Evolutionary conservation across 805 yeast species (phyloP).

Genomic region (Groenewaldozyma salmanticensis): DNA sequence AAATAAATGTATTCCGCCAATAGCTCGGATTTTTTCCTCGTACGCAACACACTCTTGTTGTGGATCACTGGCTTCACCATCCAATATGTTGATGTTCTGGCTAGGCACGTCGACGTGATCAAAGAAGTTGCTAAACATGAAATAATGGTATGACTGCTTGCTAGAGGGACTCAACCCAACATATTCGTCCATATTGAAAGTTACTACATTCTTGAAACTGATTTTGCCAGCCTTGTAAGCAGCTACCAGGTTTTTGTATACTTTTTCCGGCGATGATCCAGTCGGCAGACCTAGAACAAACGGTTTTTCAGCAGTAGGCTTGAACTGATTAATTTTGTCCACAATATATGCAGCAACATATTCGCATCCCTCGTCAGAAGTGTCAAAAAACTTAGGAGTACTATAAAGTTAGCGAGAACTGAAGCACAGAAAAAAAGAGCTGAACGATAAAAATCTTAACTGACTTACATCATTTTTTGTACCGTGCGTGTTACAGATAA

Average conservation of each 20-base stretch:
- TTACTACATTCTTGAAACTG: slow-evolving; percentile 42
- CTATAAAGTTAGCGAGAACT: no score
- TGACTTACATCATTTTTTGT: no score
- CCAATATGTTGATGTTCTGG: slow-evolving; percentile 43
- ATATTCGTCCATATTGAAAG: slow-evolving; percentile 57
- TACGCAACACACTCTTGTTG: slow-evolving; percentile 39
- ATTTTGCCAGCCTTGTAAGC: slow-evolving; percentile 35
- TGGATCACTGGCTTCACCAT: slow-evolving; percentile 40
- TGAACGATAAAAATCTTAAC: no score
- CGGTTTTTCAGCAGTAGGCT: slow-evolving; percentile 37
- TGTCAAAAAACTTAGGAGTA: slow-evolving; percentile 10
- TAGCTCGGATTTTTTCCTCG: slow-evolving; percentile 38
- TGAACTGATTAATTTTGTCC: slow-evolving; percentile 33
- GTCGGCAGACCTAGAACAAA: slow-evolving; percentile 49
- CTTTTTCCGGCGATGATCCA: slow-evolving; percentile 52
- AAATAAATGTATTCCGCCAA: slow-evolving; percentile 44
- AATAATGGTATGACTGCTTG: slow-evolving; percentile 46
- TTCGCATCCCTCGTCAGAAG: slow-evolving; percentile 22
- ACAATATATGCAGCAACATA: slow-evolving; percentile 38
- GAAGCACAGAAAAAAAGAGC: no score
- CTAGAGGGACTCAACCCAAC: slow-evolving; percentile 38
- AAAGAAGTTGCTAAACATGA: slow-evolving; percentile 48
- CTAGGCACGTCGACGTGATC: slow-evolving; percentile 45
- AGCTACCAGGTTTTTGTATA: slow-evolving; percentile 37
- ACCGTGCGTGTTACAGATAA: no score